A percentile compares a stretch with the other conserved stretches of the same genome.
These are phyloP conservation scores for Brassica hybrid DNA, from an alignment of 441 rosid species.

Conservation along the genomic window DNA sequence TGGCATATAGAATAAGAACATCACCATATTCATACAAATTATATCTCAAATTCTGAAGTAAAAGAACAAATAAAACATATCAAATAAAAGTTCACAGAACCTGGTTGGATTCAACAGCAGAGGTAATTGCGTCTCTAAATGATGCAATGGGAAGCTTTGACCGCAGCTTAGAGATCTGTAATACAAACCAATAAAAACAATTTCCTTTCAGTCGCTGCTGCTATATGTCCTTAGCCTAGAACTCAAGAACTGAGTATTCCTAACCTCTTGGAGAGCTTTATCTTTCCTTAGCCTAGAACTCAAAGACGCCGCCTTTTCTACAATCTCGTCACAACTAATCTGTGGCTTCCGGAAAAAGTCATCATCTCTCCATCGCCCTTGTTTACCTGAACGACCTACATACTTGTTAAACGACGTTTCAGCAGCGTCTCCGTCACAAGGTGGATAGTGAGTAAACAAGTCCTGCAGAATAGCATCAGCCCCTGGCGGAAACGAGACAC, in stretches of 20 bases:
- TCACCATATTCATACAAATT: too few species aligned
- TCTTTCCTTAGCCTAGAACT: conserved; percentile 56
- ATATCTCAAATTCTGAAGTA: too few species aligned
- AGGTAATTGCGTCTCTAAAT: conserved; percentile 71
- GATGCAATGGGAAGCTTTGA: conserved; percentile 88
- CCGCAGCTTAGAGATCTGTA: conserved; percentile 74
- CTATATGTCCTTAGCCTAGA: background rate
- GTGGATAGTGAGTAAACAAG: conserved; percentile 74
- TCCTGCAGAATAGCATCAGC: conserved; percentile 65
- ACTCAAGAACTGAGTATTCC: conserved; percentile 45
- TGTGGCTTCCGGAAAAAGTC: conserved; percentile 71
- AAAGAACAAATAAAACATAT: background rate
- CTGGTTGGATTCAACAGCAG: conserved; percentile 81
- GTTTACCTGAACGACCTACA: conserved; percentile 43
- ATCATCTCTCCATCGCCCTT: conserved; percentile 56
- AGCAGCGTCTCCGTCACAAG: conserved; percentile 62
- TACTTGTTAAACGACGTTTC: conserved; percentile 42
- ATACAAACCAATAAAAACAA: conserved; percentile 12
- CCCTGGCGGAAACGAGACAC: conserved; percentile 63
- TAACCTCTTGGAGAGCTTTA: conserved; percentile 41
- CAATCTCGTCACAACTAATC: conserved; percentile 57
- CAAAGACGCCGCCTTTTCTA: conserved; percentile 61
- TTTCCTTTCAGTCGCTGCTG: conserved; percentile 21
- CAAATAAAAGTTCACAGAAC: conserved; percentile 42
- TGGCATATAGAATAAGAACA: too few species aligned